Evolutionary conservation across 2,329 filamentous ascomycete species (phyloP).

Genomic region (Corynespora cassiicola): DNA sequence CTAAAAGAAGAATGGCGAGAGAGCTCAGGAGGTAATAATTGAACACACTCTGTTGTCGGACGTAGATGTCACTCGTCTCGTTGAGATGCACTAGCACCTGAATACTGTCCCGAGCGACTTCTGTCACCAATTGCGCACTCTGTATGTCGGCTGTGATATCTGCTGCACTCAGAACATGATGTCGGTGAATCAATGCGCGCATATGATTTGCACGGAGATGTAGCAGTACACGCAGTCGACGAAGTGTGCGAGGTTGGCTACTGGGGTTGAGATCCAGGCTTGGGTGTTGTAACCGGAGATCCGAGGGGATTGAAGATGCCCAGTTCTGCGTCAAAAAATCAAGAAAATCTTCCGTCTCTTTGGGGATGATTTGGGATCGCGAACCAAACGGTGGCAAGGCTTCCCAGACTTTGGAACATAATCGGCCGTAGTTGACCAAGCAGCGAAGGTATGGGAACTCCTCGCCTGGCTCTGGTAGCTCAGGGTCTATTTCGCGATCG

Average conservation of each 20-base stretch:
- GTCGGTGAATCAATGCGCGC: slow-evolving; percentile 22
- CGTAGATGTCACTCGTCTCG: slow-evolving; percentile 25
- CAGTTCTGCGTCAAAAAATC: slow-evolving; percentile 28
- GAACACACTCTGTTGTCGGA: slow-evolving; percentile 23
- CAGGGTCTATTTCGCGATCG: slow-evolving; percentile 25
- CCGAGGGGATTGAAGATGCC: slow-evolving; percentile 20
- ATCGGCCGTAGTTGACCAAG: slow-evolving; percentile 23
- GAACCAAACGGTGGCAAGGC: slow-evolving; percentile 26
- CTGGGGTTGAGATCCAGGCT: slow-evolving; percentile 12
- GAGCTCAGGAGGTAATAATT: slow-evolving; percentile 27
- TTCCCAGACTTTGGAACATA: slow-evolving; percentile 28
- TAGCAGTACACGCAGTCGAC: slow-evolving; percentile 20
- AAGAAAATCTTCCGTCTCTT: slow-evolving; percentile 27
- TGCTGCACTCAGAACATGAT: slow-evolving; percentile 25
- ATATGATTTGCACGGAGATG: slow-evolving; percentile 26
- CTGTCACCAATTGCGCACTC: slow-evolving; percentile 20
- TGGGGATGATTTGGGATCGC: slow-evolving; percentile 19
- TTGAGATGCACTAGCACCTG: slow-evolving; percentile 25
- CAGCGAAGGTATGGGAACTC: slow-evolving; percentile 22
- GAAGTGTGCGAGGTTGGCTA: slow-evolving; percentile 18
- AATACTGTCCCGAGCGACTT: slow-evolving; percentile 25
- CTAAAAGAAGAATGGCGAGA: slow-evolving; percentile 21
- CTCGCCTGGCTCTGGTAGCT: slow-evolving; percentile 24
- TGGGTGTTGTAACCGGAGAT: slow-evolving; percentile 23
- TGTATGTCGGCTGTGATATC: slow-evolving; percentile 17